These are phyloP conservation scores for Paraglomus brasilianum DNA, from an alignment of 192 early-diverging fungal genomes.

Conservation along the genomic window DNA sequence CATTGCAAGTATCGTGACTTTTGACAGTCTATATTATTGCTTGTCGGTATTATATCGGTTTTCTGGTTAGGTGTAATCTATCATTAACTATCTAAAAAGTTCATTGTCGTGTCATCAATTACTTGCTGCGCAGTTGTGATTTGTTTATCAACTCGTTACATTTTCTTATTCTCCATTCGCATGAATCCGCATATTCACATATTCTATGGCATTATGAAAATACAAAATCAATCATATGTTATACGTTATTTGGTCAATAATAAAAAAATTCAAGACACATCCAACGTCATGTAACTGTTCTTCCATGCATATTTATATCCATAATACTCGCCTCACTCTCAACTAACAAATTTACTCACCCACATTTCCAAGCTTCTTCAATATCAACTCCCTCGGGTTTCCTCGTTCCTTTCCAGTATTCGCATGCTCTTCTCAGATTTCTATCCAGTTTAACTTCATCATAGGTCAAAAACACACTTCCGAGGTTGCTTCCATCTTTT, in stretches of 20 bases:
- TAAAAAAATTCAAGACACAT: background rate
- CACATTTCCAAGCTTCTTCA: conserved; percentile 31
- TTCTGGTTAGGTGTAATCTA: too few species aligned
- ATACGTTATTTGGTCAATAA: background rate
- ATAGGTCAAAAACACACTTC: conserved; percentile 6
- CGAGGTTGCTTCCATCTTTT: conserved; percentile 3
- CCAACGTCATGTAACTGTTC: too few species aligned
- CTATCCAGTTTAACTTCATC: background rate
- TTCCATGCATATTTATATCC: too few species aligned
- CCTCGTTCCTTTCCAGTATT: conserved; percentile 24
- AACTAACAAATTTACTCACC: background rate
- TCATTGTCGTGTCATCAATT: too few species aligned
- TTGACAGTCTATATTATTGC: too few species aligned
- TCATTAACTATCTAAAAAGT: too few species aligned
- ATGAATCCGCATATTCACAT: conserved; percentile 26
- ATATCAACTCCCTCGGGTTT: conserved; percentile 17
- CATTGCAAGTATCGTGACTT: too few species aligned
- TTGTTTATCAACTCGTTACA: background rate
- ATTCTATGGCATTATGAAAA: background rate
- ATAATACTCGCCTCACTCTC: too few species aligned
- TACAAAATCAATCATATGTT: background rate
- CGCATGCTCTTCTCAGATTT: background rate
- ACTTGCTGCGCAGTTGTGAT: too few species aligned
- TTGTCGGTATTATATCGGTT: too few species aligned
- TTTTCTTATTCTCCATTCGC: conserved; percentile 27